phyloP scores from a whole-genome alignment of 768 basidiomycete genomes.

The Calvatia gigantea region DNA sequence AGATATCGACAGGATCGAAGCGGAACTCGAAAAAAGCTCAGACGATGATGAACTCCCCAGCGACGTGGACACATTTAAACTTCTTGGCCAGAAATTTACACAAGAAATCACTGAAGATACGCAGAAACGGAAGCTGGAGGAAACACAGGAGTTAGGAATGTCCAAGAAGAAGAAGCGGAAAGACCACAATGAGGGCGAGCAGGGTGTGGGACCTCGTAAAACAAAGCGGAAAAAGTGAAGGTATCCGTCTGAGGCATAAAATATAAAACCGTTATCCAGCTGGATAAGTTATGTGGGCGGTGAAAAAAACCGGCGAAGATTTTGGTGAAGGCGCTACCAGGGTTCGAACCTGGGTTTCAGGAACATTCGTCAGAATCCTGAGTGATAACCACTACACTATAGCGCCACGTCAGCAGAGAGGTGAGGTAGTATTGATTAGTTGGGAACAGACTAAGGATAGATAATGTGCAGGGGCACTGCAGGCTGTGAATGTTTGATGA shows the following conservation, averaged over 20 bases:
- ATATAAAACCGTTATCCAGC: too few relatives aligned
- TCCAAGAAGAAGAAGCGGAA: constrained; percentile 20
- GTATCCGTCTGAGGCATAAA: too few relatives aligned
- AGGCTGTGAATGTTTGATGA: constrained; percentile 31
- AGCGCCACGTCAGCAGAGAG: too few relatives aligned
- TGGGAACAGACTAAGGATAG: neutral
- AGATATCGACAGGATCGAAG: constrained; percentile 12
- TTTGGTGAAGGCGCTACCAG: constrained; percentile 35
- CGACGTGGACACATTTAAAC: constrained; percentile 18
- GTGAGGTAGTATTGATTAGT: neutral
- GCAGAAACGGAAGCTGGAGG: constrained; percentile 2
- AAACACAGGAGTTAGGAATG: neutral
- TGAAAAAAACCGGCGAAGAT: neutral
- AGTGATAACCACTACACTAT: constrained; percentile 41
- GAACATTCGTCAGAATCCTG: constrained; percentile 36
- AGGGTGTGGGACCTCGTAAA: constrained; percentile 14
- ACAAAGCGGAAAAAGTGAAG: constrained; percentile 12
- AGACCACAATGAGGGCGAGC: constrained; percentile 19
- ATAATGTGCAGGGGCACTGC: too few relatives aligned
- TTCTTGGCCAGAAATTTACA: constrained; percentile 20
- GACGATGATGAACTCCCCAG: constrained; percentile 13
- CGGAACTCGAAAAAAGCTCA: constrained; percentile 17
- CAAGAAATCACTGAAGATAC: constrained; percentile 17
- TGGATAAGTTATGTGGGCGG: too few relatives aligned
- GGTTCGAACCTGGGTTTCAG: constrained; percentile 45